phyloP scores from a whole-genome alignment of 2,329 filamentous ascomycete species.

The Pestalotiopsis sp. region DNA sequence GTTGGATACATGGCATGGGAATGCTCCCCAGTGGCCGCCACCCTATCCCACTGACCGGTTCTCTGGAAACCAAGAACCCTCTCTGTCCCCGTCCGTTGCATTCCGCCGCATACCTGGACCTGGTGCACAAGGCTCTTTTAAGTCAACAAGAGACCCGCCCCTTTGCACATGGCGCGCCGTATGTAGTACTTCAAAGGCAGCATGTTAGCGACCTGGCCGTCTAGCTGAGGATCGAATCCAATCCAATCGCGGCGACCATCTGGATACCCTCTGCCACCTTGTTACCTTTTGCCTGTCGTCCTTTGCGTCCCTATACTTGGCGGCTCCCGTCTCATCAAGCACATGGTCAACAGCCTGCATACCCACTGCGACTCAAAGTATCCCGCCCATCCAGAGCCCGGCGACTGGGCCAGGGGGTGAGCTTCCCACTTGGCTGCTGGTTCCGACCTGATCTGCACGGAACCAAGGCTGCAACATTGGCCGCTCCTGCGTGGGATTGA shows the following conservation, averaged over 20 bases:
- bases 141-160: not conserved
- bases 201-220: too few relatives aligned
- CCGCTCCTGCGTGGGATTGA: not conserved
- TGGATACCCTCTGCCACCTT: too few relatives aligned
- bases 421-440: not conserved
- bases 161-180: too few relatives aligned
- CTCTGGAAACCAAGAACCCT: conserved; percentile 5
- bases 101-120: not conserved
- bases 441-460: not conserved
- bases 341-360: not conserved
- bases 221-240: too few relatives aligned
- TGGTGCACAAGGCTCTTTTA: not conserved
- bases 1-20: not conserved
- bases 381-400: not conserved
- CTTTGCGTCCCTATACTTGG: too few relatives aligned
- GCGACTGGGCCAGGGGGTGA: not conserved
- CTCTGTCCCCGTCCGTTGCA: not conserved
- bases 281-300: too few relatives aligned
- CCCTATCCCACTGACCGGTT: conserved; percentile 9
- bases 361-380: not conserved
- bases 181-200: too few relatives aligned
- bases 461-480: not conserved
- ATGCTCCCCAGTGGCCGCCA: not conserved
- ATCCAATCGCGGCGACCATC: not conserved
- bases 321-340: too few relatives aligned